phyloP scores from a whole-genome alignment of 768 basidiomycete genomes.

The Panaeolus cyanescens region DNA sequence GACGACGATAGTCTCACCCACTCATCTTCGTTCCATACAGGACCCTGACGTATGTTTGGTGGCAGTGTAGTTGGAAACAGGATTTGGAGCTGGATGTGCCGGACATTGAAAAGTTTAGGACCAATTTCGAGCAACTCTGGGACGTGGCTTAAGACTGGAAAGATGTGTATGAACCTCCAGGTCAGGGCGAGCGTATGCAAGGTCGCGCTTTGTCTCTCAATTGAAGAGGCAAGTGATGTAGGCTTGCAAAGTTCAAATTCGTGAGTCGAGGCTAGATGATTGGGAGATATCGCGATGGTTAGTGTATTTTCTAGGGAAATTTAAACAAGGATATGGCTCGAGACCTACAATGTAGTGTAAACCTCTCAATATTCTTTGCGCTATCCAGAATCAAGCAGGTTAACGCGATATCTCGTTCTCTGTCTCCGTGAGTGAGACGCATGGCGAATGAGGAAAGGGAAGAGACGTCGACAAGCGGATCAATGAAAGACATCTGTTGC shows the following conservation, averaged over 20 bases:
- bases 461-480: no score
- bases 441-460: background rate
- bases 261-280: background rate
- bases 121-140: background rate
- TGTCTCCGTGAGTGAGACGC: background rate
- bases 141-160: background rate
- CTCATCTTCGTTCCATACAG: background rate
- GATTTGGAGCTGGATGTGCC: background rate
- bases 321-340: background rate
- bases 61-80: background rate
- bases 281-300: no score
- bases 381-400: background rate
- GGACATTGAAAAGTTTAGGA: background rate
- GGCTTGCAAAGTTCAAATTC: no score
- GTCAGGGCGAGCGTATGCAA: background rate
- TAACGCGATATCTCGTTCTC: background rate
- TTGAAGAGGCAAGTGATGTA: background rate
- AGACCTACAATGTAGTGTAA: background rate
- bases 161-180: background rate
- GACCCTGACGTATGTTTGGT: background rate
- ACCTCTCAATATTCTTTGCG: background rate
- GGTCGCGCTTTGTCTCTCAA: background rate
- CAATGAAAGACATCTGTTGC: no score
- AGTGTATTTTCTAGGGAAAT: background rate
- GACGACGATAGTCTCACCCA: background rate